Base-by-base conservation (phyloP, 2,329 filamentous ascomycete genomes). In the Fusarium lyarnte region DNA sequence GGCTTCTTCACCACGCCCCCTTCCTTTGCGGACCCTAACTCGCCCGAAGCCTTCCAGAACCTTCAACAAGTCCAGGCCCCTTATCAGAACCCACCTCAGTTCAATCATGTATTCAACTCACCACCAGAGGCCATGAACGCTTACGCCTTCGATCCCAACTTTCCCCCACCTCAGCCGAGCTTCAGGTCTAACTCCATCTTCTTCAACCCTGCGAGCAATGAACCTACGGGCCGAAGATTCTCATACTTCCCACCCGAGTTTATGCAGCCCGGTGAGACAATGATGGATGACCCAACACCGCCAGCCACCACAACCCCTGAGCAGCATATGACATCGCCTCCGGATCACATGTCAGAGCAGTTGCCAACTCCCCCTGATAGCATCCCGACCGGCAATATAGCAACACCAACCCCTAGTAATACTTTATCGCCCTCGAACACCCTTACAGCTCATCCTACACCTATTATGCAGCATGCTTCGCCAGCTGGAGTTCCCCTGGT, bases 111-210 rank as follows among this genome's bases (percentile, higher is more conserved):
- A 7, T 90, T 91, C 66, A 85, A 89, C 73, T 84, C 86, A n/a
- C 79, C 85, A 9, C 83, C 87, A 3, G 87, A 90, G 65, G 82
- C 85, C n/a, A 85, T 87, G 81, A 84, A 84, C 64, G 80, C 80
- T 10, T 87, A 83, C 67, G 80, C 79, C 23, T 84, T 85, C 52
- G 84, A 86, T 52, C 81, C 81, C 52, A 82, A 82, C 51, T 83
- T 82, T 59, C 74, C 84, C 67, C 78, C 82, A 63, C 74, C 82
- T 43, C 89, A 86, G 47, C 89, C 85, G 2, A 86, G 85, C 7
- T 92, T 92, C 80, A 86, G 90, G 58, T 91, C 90, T 14, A 90
- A 90, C 76, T 91, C 90, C 3, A 92, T 92, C 66, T 92, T 92
- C 79, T 83, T 86, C 71, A 89, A 87, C 63, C 89, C 89, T 10